phyloP scores from a whole-genome alignment of 73 alveolate genomes.

The Tetrahymena borealis region DNA sequence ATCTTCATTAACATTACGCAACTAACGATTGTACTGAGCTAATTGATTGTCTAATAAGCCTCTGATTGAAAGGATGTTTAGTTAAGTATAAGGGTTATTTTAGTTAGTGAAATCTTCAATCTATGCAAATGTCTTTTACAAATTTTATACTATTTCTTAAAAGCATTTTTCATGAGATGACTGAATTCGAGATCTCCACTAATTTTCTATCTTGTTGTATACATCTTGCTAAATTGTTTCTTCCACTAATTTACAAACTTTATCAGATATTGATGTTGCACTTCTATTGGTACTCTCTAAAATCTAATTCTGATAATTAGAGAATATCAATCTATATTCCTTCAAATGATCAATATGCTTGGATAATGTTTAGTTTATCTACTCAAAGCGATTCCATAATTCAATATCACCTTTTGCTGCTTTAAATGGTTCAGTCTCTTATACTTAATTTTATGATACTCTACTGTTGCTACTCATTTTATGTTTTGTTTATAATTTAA shows the following conservation, averaged over 20 bases:
- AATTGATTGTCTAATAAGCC: neutral
- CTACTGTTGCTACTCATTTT: no score
- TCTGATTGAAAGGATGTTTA: neutral
- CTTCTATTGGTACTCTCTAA: neutral
- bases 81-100: neutral
- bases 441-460: neutral
- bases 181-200: neutral
- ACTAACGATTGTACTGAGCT: neutral
- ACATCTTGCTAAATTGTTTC: neutral
- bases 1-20: neutral
- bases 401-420: neutral
- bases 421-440: neutral
- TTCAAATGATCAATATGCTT: neutral
- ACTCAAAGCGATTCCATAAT: neutral
- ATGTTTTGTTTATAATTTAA: no score
- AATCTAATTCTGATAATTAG: neutral
- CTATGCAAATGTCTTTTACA: neutral
- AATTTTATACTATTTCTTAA: neutral
- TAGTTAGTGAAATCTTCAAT: neutral
- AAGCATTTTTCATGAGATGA: neutral
- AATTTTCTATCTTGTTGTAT: neutral
- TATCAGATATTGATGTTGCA: neutral
- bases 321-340: neutral
- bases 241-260: neutral
- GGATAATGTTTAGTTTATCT: neutral